Conservation (phyloP, 73 alveolate species). For the Paramecium primaurelia region DNA sequence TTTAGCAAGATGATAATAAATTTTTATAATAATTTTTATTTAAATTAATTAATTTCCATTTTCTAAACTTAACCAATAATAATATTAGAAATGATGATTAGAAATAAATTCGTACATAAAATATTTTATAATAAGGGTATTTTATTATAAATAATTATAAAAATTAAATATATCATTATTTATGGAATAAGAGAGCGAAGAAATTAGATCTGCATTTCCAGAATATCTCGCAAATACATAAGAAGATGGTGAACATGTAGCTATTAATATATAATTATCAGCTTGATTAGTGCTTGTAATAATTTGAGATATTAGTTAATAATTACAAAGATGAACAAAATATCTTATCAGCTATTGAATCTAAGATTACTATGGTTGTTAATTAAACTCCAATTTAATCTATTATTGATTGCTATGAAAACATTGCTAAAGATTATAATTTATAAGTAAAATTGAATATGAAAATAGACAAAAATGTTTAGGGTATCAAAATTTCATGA, state of each 20-base stretch:
- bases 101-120: not conserved
- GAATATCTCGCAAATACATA: conserved; percentile 12
- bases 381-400: conserved; percentile 1
- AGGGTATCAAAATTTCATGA: not conserved
- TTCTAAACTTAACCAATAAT: not conserved
- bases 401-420: not conserved
- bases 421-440: not conserved
- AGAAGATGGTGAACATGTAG: conserved; percentile 27
- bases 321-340: conserved; percentile 5
- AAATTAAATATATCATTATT: not conserved
- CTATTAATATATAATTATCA: not conserved
- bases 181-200: conserved; percentile 30
- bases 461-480: not conserved
- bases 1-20: not conserved
- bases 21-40: not conserved
- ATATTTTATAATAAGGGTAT: not conserved
- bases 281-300: not conserved
- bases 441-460: not conserved
- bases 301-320: not conserved
- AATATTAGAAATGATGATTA: not conserved
- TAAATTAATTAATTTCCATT: not conserved
- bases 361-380: not conserved
- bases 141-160: not conserved
- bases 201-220: not conserved
- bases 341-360: conserved; percentile 2